phyloP scores from a whole-genome alignment of 2,329 filamentous ascomycete species.

The Fusarium sp. region DNA sequence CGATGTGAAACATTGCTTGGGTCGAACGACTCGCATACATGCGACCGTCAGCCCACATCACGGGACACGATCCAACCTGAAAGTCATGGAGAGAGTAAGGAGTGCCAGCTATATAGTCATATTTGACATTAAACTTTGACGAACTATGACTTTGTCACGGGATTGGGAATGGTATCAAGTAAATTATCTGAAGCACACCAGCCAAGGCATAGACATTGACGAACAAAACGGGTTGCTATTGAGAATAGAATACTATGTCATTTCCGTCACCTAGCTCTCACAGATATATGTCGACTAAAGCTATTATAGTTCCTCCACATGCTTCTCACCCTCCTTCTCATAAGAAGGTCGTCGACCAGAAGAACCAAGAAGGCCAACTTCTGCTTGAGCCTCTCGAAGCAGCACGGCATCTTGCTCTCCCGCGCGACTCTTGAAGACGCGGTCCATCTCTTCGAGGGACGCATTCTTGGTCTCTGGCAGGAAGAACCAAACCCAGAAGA shows the following conservation, averaged over 20 bases:
- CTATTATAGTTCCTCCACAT: conserved; percentile 17
- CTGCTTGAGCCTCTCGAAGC: conserved; percentile 41
- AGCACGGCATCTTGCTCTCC: conserved; percentile 48
- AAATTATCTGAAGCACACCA: too few species aligned
- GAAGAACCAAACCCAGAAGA: conserved; percentile 65
- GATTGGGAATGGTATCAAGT: too few species aligned
- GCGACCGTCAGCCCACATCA: too few species aligned
- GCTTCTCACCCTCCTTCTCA: conserved; percentile 26
- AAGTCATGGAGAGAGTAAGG: too few species aligned
- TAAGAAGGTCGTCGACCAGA: conserved; percentile 4
- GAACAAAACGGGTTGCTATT: too few species aligned
- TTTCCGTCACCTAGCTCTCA: not conserved
- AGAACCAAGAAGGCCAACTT: conserved; percentile 37
- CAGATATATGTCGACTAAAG: not conserved
- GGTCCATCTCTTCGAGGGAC: conserved; percentile 69
- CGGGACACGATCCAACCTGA: too few species aligned
- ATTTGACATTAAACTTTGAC: too few species aligned
- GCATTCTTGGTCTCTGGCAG: conserved; percentile 70
- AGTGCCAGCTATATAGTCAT: too few species aligned
- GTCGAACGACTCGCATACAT: too few species aligned
- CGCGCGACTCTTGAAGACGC: conserved; percentile 61
- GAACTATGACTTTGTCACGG: accelerated
- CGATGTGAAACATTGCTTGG: too few species aligned
- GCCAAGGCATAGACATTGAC: too few species aligned
- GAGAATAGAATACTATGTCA: not conserved